phyloP scores from a whole-genome alignment of 2,329 filamentous ascomycete genomes.

The Endoconidiophora laricicola region DNA sequence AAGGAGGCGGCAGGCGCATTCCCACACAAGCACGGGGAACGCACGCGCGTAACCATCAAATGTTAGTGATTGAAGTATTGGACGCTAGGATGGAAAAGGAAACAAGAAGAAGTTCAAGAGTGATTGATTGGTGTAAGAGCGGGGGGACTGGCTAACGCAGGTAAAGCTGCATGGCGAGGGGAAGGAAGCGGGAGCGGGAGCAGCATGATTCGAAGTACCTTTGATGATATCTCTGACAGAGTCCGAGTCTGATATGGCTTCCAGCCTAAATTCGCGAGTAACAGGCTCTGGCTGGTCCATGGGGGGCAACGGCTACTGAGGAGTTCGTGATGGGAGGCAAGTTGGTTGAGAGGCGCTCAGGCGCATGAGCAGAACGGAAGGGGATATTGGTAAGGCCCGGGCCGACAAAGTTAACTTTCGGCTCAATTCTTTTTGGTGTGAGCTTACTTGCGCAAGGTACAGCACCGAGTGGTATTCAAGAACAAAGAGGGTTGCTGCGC shows the following conservation, averaged over 20 bases:
- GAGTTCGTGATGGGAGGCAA: background rate
- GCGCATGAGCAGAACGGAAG: background rate
- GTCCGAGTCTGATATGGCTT: slow-evolving; percentile 79
- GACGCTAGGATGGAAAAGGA: slow-evolving; percentile 9
- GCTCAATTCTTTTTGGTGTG: too few species aligned
- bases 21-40: too few species aligned
- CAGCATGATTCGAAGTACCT: slow-evolving; percentile 36
- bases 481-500: background rate
- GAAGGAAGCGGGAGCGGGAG: slow-evolving; percentile 4
- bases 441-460: background rate
- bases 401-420: too few species aligned
- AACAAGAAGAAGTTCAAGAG: too few species aligned
- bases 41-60: too few species aligned
- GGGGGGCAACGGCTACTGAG: background rate
- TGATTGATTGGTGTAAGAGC: slow-evolving; percentile 1
- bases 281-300: slow-evolving; percentile 36
- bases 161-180: slow-evolving; percentile 8
- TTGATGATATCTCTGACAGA: slow-evolving; percentile 87
- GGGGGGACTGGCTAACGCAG: slow-evolving; percentile 2
- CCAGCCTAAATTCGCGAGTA: slow-evolving; percentile 61
- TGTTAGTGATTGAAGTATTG: slow-evolving; percentile 3
- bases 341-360: background rate
- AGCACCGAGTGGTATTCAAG: too few species aligned
- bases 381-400: background rate
- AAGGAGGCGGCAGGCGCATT: background rate